phyloP scores from a whole-genome alignment of 2,329 filamentous ascomycete species.

The Penicillium sp. region DNA sequence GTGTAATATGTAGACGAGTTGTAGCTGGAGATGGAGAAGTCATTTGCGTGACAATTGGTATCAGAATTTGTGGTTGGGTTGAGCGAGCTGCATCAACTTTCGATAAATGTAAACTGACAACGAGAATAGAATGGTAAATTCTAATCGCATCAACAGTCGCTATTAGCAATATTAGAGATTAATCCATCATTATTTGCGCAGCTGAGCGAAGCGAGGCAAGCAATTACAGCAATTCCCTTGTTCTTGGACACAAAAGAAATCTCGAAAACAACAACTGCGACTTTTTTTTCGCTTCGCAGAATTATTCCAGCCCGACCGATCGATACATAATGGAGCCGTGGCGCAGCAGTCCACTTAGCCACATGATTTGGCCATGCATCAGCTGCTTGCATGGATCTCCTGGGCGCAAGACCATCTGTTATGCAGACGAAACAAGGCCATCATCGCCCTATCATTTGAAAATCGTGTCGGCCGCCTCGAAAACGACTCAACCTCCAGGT shows the following conservation, averaged over 20 bases:
- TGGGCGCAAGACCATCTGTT: neutral
- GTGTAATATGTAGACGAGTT: constrained; percentile 81
- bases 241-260: neutral
- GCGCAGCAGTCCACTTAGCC: constrained; percentile 20
- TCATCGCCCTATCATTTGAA: neutral
- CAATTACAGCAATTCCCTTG: too few relatives aligned
- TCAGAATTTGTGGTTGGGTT: neutral
- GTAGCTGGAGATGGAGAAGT: constrained; percentile 26
- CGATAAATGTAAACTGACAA: neutral
- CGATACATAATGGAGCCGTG: constrained; percentile 11
- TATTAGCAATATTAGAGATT: neutral
- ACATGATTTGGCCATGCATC: constrained; percentile 19
- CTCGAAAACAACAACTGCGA: neutral
- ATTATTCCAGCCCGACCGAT: neutral
- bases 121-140: neutral
- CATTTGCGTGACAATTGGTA: constrained; percentile 23
- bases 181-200: neutral
- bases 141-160: neutral
- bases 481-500: neutral
- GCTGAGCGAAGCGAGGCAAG: too few relatives aligned
- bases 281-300: constrained; percentile 13
- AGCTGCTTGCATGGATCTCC: constrained; percentile 7
- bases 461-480: neutral
- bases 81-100: neutral
- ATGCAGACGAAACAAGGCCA: neutral